Percentiles rank a stretch among this genome's conserved stretches.
These are phyloP conservation scores for Calonectria crousiana DNA, from an alignment of 2,329 filamentous ascomycete genomes.

Conservation along the genomic window DNA sequence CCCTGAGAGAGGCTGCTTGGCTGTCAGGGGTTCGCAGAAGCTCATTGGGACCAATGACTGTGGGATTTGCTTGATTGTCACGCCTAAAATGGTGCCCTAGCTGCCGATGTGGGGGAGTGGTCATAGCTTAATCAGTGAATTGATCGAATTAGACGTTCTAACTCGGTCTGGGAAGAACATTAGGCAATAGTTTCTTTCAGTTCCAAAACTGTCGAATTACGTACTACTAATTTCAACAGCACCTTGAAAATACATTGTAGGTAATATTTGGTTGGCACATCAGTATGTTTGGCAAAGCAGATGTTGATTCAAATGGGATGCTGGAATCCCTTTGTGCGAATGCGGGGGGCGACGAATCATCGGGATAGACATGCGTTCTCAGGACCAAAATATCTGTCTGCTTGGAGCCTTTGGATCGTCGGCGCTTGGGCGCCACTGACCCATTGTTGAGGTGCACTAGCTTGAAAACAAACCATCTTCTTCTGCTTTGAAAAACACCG, in stretches of 20 bases:
- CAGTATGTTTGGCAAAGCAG: background rate
- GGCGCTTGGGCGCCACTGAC: background rate
- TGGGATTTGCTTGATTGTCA: slow-evolving; percentile 18
- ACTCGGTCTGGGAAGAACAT: background rate
- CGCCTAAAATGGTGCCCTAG: slow-evolving; percentile 9
- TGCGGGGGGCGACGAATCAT: background rate
- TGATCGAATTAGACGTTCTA: background rate
- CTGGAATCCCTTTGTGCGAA: background rate
- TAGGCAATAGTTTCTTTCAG: background rate
- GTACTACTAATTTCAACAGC: background rate
- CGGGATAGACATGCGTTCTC: background rate
- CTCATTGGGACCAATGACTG: slow-evolving; percentile 24
- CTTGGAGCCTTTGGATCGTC: background rate
- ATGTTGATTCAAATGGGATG: background rate
- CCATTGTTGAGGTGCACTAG: background rate
- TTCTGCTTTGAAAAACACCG: background rate
- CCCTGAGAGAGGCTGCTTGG: slow-evolving; percentile 43
- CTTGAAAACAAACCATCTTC: background rate
- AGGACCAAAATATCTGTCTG: background rate
- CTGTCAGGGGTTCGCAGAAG: slow-evolving; percentile 45
- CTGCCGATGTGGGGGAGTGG: slow-evolving; percentile 13
- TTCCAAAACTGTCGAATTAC: background rate
- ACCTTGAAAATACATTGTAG: background rate
- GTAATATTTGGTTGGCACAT: background rate
- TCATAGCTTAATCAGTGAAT: background rate